Conservation (phyloP, 257 asterid genomes). For the Nicotiana otophora region DNA sequence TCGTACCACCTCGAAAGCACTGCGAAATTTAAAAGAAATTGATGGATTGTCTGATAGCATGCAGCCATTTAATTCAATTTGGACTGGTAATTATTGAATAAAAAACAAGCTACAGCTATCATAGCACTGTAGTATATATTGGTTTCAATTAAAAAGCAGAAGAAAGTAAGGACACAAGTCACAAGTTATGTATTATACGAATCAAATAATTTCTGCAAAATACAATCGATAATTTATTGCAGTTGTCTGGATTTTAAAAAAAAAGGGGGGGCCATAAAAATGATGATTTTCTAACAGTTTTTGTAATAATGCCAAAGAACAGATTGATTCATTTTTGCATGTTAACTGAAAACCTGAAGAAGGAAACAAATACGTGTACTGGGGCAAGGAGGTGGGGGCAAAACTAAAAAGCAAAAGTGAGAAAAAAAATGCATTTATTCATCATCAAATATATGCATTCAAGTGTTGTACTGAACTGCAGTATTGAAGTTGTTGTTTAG, state of each 20-base stretch:
- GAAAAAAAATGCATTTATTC: constrained; percentile 21
- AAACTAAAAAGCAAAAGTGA: neutral
- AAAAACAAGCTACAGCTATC: neutral
- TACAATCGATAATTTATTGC: neutral
- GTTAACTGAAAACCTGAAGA: constrained; percentile 7
- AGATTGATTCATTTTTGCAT: neutral
- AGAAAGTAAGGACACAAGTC: neutral
- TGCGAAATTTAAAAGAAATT: neutral
- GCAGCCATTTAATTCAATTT: neutral
- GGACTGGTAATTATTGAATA: neutral
- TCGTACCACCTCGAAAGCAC: neutral
- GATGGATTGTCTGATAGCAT: neutral
- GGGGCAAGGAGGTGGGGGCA: neutral
- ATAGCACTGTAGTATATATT: constrained; percentile 1
- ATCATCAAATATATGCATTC: neutral
- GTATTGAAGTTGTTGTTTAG: constrained; percentile 11
- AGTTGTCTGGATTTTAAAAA: neutral
- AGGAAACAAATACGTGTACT: constrained; percentile 11
- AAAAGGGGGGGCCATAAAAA: constrained; percentile 13
- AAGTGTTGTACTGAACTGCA: neutral
- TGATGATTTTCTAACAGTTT: constrained; percentile 8
- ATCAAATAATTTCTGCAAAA: neutral
- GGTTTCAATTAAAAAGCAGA: neutral
- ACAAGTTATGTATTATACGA: neutral
- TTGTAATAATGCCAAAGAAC: constrained; percentile 11